These are phyloP conservation scores for Xylariaceae sp. DNA, from an alignment of 2,329 filamentous ascomycete genomes.

Conservation along the genomic window DNA sequence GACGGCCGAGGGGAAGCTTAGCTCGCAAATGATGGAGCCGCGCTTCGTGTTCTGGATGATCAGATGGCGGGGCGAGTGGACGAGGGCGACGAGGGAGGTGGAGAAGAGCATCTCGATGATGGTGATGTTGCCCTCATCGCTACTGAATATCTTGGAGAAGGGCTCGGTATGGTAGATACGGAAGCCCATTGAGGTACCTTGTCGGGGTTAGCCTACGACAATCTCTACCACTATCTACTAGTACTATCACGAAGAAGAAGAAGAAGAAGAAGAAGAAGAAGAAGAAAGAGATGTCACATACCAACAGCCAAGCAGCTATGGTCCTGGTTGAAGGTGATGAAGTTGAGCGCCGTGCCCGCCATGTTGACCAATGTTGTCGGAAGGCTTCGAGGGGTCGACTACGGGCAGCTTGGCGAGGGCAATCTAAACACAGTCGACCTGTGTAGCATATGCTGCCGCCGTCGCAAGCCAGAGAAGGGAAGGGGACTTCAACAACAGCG, in stretches of 20 bases:
- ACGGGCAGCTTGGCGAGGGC: not conserved
- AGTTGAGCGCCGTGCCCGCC: conserved; percentile 77
- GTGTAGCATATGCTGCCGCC: conserved; percentile 13
- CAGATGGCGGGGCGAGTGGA: conserved; percentile 83
- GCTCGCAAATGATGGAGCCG: conserved; percentile 87
- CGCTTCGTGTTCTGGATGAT: conserved; percentile 95
- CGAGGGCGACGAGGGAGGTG: conserved; percentile 89
- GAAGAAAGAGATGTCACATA: conserved; percentile 38
- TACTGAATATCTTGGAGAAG: conserved; percentile 91
- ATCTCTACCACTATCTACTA: too few relatives aligned
- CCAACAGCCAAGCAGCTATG: conserved; percentile 95
- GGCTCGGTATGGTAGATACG: conserved; percentile 96
- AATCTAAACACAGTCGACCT: too few relatives aligned
- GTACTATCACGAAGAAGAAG: not conserved
- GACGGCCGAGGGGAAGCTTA: conserved; percentile 96
- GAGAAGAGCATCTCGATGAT: conserved; percentile 99
- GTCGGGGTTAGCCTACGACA: not conserved
- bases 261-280: not conserved
- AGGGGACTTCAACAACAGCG: conserved; percentile 16
- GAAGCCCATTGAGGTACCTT: conserved; percentile 88
- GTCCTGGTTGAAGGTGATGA: conserved; percentile 99
- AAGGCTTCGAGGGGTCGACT: not conserved
- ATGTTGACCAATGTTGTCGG: conserved; percentile 36
- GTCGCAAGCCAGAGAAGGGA: conserved; percentile 12
- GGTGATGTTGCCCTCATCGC: conserved; percentile 88